phyloP scores from a whole-genome alignment of 129 eudicot species.

The Ambrosia artemisiifolia region DNA sequence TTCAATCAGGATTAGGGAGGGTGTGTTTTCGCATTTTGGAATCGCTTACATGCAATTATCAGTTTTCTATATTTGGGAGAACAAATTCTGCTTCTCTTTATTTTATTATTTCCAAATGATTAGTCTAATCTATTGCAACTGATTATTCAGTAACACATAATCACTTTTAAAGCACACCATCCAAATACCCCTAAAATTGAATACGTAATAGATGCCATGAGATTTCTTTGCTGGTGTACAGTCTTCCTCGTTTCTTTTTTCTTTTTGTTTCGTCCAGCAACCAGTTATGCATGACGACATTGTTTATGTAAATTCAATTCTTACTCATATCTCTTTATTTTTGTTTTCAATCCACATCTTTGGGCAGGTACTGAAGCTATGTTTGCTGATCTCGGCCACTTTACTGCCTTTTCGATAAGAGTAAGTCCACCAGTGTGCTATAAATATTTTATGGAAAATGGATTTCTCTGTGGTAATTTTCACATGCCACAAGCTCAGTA shows the following conservation, averaged over 20 bases:
- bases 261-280: too few species aligned
- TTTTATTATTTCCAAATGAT: not conserved
- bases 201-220: not conserved
- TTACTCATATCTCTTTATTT: not conserved
- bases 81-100: not conserved
- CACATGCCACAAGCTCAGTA: slow-evolving; percentile 10
- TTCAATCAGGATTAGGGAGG: not conserved
- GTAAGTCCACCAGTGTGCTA: slow-evolving; percentile 37
- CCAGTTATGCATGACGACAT: too few species aligned
- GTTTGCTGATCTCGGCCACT: slow-evolving; percentile 97
- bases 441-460: not conserved
- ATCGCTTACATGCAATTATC: not conserved
- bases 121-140: too few species aligned
- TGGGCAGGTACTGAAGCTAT: slow-evolving; percentile 85
- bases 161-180: too few species aligned
- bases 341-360: slow-evolving; percentile 1
- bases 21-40: not conserved
- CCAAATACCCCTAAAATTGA: not conserved
- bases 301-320: not conserved
- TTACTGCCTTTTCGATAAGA: slow-evolving; percentile 67
- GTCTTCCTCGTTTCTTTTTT: not conserved
- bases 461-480: not conserved
- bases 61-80: not conserved
- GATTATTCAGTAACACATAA: not conserved
- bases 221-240: not conserved